Evolutionary conservation across 306 rosid genomes (phyloP).

Genomic region (Prunus kanzakura): DNA sequence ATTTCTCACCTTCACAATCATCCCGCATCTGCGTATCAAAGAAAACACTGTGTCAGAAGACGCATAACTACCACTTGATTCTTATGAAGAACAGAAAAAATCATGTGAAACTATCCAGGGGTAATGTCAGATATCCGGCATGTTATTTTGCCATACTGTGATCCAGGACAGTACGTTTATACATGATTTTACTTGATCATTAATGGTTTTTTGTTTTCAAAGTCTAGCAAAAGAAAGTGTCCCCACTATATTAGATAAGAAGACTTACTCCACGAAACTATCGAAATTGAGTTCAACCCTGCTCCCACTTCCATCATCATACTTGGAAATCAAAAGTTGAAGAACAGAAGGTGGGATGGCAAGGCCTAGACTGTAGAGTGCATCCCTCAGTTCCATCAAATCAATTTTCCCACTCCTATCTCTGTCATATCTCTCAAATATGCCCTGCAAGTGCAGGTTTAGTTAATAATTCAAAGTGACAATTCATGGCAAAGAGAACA

Average conservation of each 20-base stretch:
- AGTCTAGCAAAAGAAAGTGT: background rate
- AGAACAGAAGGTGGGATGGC: constrained; percentile 69
- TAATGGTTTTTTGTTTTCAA: background rate
- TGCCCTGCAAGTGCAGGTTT: constrained; percentile 41
- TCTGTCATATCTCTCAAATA: constrained; percentile 79
- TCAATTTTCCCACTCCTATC: constrained; percentile 87
- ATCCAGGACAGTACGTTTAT: background rate
- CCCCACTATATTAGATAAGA: background rate
- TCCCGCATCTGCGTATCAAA: constrained; percentile 73
- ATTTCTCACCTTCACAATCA: constrained; percentile 74
- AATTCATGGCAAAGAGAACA: background rate
- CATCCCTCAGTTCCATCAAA: constrained; percentile 81
- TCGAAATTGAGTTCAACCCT: constrained; percentile 71
- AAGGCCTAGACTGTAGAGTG: constrained; percentile 78
- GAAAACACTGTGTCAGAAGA: constrained; percentile 48
- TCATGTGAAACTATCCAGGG: background rate
- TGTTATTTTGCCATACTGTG: too few relatives aligned
- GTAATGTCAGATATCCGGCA: background rate
- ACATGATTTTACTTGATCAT: background rate
- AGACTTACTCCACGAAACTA: constrained; percentile 76
- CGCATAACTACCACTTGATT: background rate
- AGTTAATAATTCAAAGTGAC: constrained; percentile 6
- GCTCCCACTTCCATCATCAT: constrained; percentile 53
- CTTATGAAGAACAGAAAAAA: background rate
- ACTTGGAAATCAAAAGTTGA: constrained; percentile 65